These are phyloP conservation scores for Dendrobium huoshanense DNA, from an alignment of 106 monocot species.

Conservation along the genomic window DNA sequence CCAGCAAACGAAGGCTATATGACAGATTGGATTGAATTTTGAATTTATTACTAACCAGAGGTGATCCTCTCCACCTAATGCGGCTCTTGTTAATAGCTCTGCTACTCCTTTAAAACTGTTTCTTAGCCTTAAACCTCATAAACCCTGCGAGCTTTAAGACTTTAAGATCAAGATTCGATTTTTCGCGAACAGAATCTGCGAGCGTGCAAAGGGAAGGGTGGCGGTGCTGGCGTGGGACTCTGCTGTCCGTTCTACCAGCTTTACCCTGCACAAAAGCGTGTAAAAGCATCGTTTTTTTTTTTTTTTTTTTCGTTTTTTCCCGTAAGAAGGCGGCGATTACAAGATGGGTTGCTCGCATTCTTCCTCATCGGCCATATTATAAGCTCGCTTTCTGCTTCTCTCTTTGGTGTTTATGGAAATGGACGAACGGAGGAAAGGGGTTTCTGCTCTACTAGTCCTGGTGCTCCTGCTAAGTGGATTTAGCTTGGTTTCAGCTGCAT, in stretches of 20 bases:
- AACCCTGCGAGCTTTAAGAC: not conserved
- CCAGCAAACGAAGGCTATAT: too few species aligned
- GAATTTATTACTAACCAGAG: too few species aligned
- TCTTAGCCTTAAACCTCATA: not conserved
- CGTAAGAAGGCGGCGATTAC: not conserved
- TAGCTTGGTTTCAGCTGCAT: slow-evolving; percentile 25
- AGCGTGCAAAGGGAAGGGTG: not conserved
- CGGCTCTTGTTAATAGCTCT: not conserved
- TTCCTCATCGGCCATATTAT: not conserved
- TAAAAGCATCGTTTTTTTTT: not conserved
- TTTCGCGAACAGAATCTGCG: not conserved
- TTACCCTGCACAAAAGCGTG: not conserved
- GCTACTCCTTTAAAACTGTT: not conserved
- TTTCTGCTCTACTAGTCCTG: slow-evolving; percentile 18
- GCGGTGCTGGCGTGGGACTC: not conserved
- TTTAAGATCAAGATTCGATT: not conserved
- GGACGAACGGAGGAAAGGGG: slow-evolving; percentile 14
- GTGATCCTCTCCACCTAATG: too few species aligned
- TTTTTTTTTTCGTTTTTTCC: not conserved
- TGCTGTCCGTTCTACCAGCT: not conserved
- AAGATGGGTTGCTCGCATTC: not conserved
- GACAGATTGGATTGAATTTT: too few species aligned
- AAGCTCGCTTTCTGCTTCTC: not conserved
- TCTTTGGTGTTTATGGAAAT: not conserved
- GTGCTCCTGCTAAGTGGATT: slow-evolving; percentile 25